phyloP scores from a whole-genome alignment of 306 rosid species.

The Cicer pinnatifidum region DNA sequence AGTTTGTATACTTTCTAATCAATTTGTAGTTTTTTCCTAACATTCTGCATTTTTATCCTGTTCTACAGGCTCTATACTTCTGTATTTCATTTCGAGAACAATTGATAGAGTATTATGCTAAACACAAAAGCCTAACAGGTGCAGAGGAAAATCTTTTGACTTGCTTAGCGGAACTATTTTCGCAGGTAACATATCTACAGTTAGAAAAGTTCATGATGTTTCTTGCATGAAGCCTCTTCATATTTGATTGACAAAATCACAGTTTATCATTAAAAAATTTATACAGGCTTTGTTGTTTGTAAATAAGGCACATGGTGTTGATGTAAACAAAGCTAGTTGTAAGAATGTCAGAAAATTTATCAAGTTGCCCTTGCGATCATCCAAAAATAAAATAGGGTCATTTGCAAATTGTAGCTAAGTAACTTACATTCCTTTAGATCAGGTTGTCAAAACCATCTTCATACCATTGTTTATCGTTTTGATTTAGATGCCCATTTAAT shows the following conservation, averaged over 20 bases:
- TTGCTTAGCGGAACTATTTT: constrained; percentile 93
- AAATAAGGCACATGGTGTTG: constrained; percentile 6
- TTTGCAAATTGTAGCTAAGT: constrained; percentile 22
- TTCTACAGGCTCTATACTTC: constrained; percentile 86
- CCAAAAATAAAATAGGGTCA: not conserved
- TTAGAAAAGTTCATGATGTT: constrained; percentile 6
- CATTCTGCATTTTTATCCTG: constrained; percentile 16
- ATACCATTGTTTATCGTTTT: constrained; percentile 1
- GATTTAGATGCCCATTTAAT: not conserved
- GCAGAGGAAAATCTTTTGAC: constrained; percentile 94
- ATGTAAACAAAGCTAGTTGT: not conserved
- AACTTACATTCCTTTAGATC: not conserved
- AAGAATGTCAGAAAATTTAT: constrained; percentile 11
- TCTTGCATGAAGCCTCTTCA: not conserved
- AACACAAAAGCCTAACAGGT: constrained; percentile 65
- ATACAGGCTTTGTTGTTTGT: not conserved
- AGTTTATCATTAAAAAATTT: constrained; percentile 29
- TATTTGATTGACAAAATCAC: constrained; percentile 7
- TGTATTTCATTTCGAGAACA: constrained; percentile 99
- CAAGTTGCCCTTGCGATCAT: constrained; percentile 13
- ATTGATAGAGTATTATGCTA: constrained; percentile 79
- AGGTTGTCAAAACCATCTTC: not conserved
- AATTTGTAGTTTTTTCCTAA: constrained; percentile 33
- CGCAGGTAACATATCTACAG: constrained; percentile 63
- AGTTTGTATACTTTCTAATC: constrained; percentile 4